A percentile compares a stretch with the other conserved stretches of the same genome.
Evolutionary conservation across 495 filamentous ascomycete genomes (phyloP).

Genomic region (Penicillium goetzii): DNA sequence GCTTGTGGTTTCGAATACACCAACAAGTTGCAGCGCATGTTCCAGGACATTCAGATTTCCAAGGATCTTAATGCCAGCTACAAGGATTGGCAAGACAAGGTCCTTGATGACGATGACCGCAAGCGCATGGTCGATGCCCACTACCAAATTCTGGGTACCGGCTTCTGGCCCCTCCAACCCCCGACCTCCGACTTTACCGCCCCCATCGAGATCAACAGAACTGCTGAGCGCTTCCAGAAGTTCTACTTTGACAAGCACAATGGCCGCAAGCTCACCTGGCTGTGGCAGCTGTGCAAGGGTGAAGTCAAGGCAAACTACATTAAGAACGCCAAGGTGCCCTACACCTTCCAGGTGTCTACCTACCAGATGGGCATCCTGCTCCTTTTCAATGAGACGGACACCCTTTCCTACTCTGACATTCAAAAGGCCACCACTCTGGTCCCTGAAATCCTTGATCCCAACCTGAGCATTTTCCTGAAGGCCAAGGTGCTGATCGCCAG

Average conservation of each 20-base stretch:
- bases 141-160: slow-evolving; percentile 90
- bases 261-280: slow-evolving; percentile 93
- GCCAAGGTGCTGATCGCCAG: slow-evolving; percentile 78
- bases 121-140: slow-evolving; percentile 70
- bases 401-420: slow-evolving; percentile 86
- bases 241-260: slow-evolving; percentile 97
- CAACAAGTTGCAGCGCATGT: slow-evolving; percentile 99
- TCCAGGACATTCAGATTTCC: slow-evolving; percentile 98
- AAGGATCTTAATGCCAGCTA: slow-evolving; percentile 92
- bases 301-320: slow-evolving; percentile 93
- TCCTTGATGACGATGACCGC: slow-evolving; percentile 63
- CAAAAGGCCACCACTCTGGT: slow-evolving; percentile 75
- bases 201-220: slow-evolving; percentile 80
- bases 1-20: slow-evolving; percentile 99
- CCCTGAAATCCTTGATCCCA: slow-evolving; percentile 81
- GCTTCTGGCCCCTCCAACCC: slow-evolving; percentile 93
- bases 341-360: slow-evolving; percentile 96
- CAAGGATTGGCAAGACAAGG: slow-evolving; percentile 67
- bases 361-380: slow-evolving; percentile 98
- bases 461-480: slow-evolving; percentile 81
- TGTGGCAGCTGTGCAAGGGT: slow-evolving; percentile 98
- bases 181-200: slow-evolving; percentile 85
- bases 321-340: slow-evolving; percentile 84
- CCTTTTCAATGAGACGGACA: slow-evolving; percentile 89
- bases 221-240: slow-evolving; percentile 82